Evolutionary conservation across 2,329 filamentous ascomycete genomes (phyloP).

Genomic region (Hypoxylon sp.): DNA sequence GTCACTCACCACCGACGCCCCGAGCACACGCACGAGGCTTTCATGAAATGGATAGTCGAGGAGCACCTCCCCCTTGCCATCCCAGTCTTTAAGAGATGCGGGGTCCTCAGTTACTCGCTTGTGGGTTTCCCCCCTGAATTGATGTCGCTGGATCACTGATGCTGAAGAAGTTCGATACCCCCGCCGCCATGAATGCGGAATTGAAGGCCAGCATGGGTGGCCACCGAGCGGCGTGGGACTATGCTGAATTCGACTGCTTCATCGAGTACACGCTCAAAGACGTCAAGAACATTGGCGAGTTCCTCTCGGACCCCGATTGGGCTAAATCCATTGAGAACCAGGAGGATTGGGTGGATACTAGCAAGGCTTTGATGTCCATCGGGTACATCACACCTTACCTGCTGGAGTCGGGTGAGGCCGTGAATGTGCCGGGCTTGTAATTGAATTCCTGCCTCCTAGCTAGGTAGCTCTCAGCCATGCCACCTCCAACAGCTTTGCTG

Average conservation of each 20-base stretch:
- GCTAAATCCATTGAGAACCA: slow-evolving; percentile 41
- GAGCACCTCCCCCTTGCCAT: slow-evolving; percentile 45
- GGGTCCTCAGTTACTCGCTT: slow-evolving; percentile 40
- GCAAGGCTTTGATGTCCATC: slow-evolving; percentile 42
- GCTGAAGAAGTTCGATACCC: slow-evolving; percentile 39
- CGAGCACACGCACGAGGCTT: slow-evolving; percentile 47
- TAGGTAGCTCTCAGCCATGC: neutral
- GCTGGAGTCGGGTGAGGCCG: slow-evolving; percentile 39
- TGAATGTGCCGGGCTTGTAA: slow-evolving; percentile 35
- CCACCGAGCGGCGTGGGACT: slow-evolving; percentile 23
- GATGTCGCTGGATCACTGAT: neutral
- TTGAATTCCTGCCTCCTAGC: neutral
- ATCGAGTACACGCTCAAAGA: slow-evolving; percentile 45
- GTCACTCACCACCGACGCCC: slow-evolving; percentile 44
- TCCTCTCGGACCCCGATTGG: slow-evolving; percentile 45
- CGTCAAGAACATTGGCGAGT: slow-evolving; percentile 31
- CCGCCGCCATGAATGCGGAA: slow-evolving; percentile 31
- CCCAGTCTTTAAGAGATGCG: slow-evolving; percentile 44
- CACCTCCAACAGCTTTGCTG: too few relatives aligned
- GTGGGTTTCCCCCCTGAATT: neutral
- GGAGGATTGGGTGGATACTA: slow-evolving; percentile 45
- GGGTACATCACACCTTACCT: slow-evolving; percentile 43
- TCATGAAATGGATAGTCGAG: slow-evolving; percentile 47
- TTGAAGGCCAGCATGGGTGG: slow-evolving; percentile 31
- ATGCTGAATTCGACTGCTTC: slow-evolving; percentile 46